Base-by-base conservation (phyloP, 805 yeast genomes). In the Pichia nakasei region DNA sequence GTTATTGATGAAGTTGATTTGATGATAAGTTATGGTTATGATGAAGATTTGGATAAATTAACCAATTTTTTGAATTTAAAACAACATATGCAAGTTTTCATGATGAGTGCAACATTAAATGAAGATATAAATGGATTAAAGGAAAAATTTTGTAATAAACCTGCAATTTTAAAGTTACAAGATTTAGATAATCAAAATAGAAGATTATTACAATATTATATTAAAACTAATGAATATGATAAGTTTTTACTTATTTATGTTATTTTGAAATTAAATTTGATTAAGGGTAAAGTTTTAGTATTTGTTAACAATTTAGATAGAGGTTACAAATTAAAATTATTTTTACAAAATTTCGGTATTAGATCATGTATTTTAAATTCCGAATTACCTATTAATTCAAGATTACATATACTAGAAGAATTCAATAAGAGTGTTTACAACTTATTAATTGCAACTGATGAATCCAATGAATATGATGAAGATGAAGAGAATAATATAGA, bases 1-100 rank as follows among this genome's bases (percentile, higher is more conserved):
- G 94, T 87, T 26, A 84, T 91, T 49, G 98, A 93, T 67, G 98
- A 93, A 65, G 97, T 93, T 24, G 98, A 93, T 66, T 72, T 93
- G 53, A 77, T 93, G 38, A 66, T 86, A 41, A 82, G 95, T 2
- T 93, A 85, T 61, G 98, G 98, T 21, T 87, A 93, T 61, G 76
- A 80, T 52, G 95, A 86, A 9, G 98, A 93, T 64, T 69, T 91
- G 49, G 68, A 75, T 35, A 75, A 73, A 54, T 73, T 93, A 50
- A 72, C 83, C 9, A 40, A 46, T n/a, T 74, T 64, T 49, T 65
- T 89, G 49, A 87, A 88, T n/a, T 66, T 80, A 48, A 80, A 80
- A 57, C 82, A 83, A 49, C 78, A 75, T 47, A 68, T 85, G 52
- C 98, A 93, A 66, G 81, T 93, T 3, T 93, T 87, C 64, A 68